Conservation (phyloP, 768 basidiomycete genomes). For the Leccinellum rugosiceps region DNA sequence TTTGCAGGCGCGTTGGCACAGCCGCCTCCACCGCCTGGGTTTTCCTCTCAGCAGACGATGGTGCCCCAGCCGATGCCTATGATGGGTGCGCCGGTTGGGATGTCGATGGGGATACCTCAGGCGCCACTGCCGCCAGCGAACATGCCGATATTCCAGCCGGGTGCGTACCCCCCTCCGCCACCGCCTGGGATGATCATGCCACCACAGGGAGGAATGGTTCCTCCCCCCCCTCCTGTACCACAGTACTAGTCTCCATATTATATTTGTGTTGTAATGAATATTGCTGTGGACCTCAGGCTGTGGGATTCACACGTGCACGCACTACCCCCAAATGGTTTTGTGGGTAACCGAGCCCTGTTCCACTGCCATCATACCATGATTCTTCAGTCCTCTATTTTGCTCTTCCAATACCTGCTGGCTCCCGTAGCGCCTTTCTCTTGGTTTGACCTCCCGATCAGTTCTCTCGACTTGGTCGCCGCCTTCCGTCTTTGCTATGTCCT, state of each 20-base stretch:
- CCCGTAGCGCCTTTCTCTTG: constrained; percentile 67
- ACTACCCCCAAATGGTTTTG: no score
- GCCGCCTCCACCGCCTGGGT: constrained; percentile 45
- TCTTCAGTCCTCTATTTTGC: constrained; percentile 41
- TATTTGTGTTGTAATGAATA: background rate
- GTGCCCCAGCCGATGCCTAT: constrained; percentile 15
- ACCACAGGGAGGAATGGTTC: constrained; percentile 37
- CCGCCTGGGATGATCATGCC: constrained; percentile 52
- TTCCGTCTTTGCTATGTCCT: constrained; percentile 68
- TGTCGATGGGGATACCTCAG: constrained; percentile 32
- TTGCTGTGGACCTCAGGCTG: no score
- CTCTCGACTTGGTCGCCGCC: constrained; percentile 65
- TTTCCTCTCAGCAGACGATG: constrained; percentile 42
- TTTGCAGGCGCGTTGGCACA: constrained; percentile 86
- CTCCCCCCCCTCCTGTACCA: constrained; percentile 41
- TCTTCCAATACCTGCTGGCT: constrained; percentile 51
- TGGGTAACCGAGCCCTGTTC: no score
- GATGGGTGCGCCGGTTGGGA: constrained; percentile 33
- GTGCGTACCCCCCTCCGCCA: constrained; percentile 57
- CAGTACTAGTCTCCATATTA: constrained; percentile 26
- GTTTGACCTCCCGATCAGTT: constrained; percentile 57
- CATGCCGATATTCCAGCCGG: constrained; percentile 44
- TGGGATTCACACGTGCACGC: no score
- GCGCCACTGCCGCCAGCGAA: constrained; percentile 29
- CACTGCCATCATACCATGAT: constrained; percentile 23